phyloP scores from a whole-genome alignment of 2,329 filamentous ascomycete species.

The Phyllosticta citrichinensis region DNA sequence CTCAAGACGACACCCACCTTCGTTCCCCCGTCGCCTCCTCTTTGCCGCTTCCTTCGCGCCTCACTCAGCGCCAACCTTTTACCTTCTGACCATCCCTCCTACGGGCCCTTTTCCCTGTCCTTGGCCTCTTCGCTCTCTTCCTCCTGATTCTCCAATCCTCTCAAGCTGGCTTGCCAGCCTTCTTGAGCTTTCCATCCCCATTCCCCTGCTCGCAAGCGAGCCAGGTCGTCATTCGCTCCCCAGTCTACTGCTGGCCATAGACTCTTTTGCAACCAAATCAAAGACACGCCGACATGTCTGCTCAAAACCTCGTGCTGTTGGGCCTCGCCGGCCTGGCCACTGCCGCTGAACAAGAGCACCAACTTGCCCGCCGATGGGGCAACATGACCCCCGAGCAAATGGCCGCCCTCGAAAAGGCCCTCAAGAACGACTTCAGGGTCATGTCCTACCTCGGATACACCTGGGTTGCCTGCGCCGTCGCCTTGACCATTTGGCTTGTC shows the following conservation, averaged over 20 bases:
- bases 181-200: neutral
- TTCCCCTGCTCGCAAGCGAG: constrained; percentile 6
- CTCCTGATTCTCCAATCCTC: neutral
- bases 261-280: neutral
- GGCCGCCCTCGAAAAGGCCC: constrained; percentile 1
- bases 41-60: neutral
- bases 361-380: neutral
- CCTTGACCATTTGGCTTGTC: constrained; percentile 59
- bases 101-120: neutral
- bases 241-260: constrained; percentile 8
- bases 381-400: neutral
- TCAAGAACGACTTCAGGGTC: constrained; percentile 22
- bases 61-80: neutral
- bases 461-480: constrained; percentile 52
- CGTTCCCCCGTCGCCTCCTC: neutral
- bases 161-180: neutral
- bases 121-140: neutral
- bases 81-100: neutral
- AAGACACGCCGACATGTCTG: neutral
- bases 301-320: neutral
- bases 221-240: constrained; percentile 3
- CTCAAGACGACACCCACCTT: neutral
- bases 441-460: constrained; percentile 28
- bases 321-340: neutral
- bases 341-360: neutral